Conservation (phyloP, 2,329 filamentous ascomycete species). For the Parafenestella ontariensis region DNA sequence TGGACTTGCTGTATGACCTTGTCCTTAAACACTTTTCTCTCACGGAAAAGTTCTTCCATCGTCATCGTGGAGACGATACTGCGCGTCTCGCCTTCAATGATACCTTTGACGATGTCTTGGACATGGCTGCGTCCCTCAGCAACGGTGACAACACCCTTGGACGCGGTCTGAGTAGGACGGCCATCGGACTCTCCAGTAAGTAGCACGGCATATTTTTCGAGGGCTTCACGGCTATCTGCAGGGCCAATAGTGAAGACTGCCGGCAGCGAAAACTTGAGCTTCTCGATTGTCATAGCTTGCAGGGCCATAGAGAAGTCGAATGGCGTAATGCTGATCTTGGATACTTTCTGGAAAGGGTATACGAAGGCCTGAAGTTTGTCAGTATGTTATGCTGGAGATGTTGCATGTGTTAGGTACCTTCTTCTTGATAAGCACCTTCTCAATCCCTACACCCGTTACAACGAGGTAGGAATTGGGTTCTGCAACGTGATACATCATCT, state of each 20-base stretch:
- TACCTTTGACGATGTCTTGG: conserved; percentile 85
- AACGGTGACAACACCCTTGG: conserved; percentile 49
- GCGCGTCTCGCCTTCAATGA: conserved; percentile 87
- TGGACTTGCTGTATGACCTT: conserved; percentile 72
- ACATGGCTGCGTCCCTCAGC: conserved; percentile 68
- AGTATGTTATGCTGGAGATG: conserved; percentile 27
- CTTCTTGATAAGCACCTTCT: conserved; percentile 79
- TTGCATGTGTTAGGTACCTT: conserved; percentile 59
- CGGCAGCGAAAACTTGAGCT: conserved; percentile 80
- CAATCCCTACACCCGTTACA: conserved; percentile 79
- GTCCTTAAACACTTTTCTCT: conserved; percentile 77
- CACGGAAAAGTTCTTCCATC: conserved; percentile 89
- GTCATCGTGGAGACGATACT: conserved; percentile 86
- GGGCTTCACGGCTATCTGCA: conserved; percentile 71
- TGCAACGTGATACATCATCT: conserved; percentile 69
- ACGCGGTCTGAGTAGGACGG: conserved; percentile 42
- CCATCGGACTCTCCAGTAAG: conserved; percentile 69
- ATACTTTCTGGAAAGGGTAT: conserved; percentile 49
- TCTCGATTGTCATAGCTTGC: conserved; percentile 89
- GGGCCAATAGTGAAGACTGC: conserved; percentile 88
- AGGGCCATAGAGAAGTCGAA: conserved; percentile 84
- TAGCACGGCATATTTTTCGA: conserved; percentile 84
- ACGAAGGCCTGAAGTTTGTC: conserved; percentile 39
- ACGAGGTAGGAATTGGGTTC: conserved; percentile 85
- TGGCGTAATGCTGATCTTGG: conserved; percentile 67